phyloP scores from a whole-genome alignment of 768 basidiomycete genomes.

The Amanita phalloides region DNA sequence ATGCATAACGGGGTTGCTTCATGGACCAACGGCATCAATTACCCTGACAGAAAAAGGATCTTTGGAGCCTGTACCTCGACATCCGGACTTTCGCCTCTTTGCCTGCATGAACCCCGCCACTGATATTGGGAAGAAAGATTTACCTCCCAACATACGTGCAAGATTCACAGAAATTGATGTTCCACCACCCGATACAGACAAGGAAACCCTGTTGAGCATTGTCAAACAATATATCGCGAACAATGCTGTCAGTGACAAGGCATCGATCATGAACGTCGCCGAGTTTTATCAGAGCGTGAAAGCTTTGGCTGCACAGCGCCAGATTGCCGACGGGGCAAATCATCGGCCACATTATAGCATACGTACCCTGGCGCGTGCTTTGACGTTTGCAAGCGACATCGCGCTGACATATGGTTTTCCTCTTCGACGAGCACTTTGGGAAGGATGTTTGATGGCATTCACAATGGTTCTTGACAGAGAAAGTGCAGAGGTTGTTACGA shows the following conservation, averaged over 20 bases:
- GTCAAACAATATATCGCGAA: conserved; percentile 84
- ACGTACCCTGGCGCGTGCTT: conserved; percentile 85
- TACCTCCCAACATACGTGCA: conserved; percentile 81
- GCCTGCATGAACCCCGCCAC: conserved; percentile 99
- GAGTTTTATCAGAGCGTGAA: conserved; percentile 86
- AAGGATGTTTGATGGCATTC: conserved; percentile 96
- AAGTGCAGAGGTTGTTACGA: conserved; percentile 56
- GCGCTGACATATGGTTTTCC: conserved; percentile 50
- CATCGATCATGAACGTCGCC: conserved; percentile 80
- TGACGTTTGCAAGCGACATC: conserved; percentile 83
- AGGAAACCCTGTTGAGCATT: conserved; percentile 80
- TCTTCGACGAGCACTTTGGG: conserved; percentile 83
- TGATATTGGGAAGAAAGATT: conserved; percentile 96
- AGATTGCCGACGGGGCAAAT: conserved; percentile 90
- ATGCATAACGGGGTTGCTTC: conserved; percentile 80
- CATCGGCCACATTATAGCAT: conserved; percentile 93
- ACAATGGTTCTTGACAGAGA: conserved; percentile 83
- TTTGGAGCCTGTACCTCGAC: conserved; percentile 80
- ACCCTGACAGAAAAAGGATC: conserved; percentile 91
- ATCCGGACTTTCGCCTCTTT: conserved; percentile 92
- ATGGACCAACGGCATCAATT: conserved; percentile 79
- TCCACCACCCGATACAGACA: conserved; percentile 86
- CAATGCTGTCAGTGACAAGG: conserved; percentile 74
- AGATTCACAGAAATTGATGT: conserved; percentile 96
- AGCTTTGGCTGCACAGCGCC: conserved; percentile 55